Evolutionary conservation across 768 basidiomycete genomes (phyloP), one percentile per base, ranked within the genome.

Genomic region (Leccinum subtestaceum): DNA sequence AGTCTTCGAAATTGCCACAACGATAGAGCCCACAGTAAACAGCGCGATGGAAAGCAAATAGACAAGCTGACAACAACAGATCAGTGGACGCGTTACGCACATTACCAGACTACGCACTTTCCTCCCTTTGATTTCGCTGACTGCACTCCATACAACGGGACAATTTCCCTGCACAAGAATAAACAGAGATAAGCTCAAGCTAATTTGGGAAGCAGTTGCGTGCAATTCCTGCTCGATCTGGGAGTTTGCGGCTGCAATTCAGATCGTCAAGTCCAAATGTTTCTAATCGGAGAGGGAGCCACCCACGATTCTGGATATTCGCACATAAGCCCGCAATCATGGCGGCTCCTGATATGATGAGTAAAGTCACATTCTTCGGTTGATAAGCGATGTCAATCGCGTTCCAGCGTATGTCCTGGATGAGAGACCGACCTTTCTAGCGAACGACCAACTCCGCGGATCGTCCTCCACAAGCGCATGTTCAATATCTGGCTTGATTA

Each of bases 81-180:
- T 63, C 7, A 59, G 12, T 29, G 25, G 25, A 6, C 12, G 11
- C 11, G 11, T 5, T 13, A 13, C 8, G 15, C 60, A 48, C 6
- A 19, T 38, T 2, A 36, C 36, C 45, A 31, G 5, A 5, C 32
- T 2, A 66, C 77, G 27, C 60, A 85, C 86, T 73, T 85, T 92
- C 52, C 91, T 77, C 5, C 91, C 91, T 64, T 84, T 85, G 23
- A 92, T 81, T 72, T 93, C 72, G 45, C 67, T 65, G 34, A 66
- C 12, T 12, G 54, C 56, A 55, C 70, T 72, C 70, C 72, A 72
- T 29, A 87, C 1, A 4, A 73, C 3, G 4, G 70, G 58, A 17
- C 84, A 67, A 12, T 75, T 68, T 1, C 91, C 91, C 71, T 93
- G 92, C 3, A 87, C 62, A 3, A 88, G 75, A 55, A 92, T 88